A percentile compares a stretch with the other conserved stretches of the same genome.
Conservation (phyloP, 495 filamentous ascomycete genomes). For the Xylaria bambusicola region DNA sequence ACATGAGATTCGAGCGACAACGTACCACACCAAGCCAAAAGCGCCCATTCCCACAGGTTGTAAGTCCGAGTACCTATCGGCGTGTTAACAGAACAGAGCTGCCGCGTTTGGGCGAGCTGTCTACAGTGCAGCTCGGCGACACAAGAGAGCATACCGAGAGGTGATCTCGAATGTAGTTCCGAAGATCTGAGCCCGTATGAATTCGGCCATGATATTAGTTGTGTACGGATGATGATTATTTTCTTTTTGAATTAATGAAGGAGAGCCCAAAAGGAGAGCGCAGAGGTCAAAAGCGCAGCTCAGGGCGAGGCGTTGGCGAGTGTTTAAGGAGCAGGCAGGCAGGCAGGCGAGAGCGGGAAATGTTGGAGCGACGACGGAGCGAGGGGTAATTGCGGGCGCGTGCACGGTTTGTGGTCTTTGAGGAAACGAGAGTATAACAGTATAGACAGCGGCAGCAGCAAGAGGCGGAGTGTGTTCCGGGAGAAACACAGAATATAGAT, state of each 20-base stretch:
- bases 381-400: conserved; percentile 14
- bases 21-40: conserved; percentile 96
- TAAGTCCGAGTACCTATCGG: conserved; percentile 84
- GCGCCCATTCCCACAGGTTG: conserved; percentile 99
- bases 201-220: conserved; percentile 82
- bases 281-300: background rate
- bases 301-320: background rate
- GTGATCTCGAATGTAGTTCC: conserved; percentile 99
- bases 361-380: conserved; percentile 8
- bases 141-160: conserved; percentile 68
- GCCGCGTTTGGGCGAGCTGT: conserved; percentile 13
- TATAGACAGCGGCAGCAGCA: background rate
- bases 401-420: background rate
- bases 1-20: conserved; percentile 1
- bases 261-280: conserved; percentile 8
- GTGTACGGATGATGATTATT: conserved; percentile 10
- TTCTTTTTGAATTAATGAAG: conserved; percentile 10
- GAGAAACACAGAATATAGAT: background rate
- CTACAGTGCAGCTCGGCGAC: conserved; percentile 3
- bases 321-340: too few relatives aligned
- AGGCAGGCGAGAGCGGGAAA: background rate
- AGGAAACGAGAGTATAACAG: background rate
- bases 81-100: conserved; percentile 24
- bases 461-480: background rate
- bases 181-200: conserved; percentile 98